phyloP scores from a whole-genome alignment of 768 basidiomycete genomes.

The Termitomyces sp. region DNA sequence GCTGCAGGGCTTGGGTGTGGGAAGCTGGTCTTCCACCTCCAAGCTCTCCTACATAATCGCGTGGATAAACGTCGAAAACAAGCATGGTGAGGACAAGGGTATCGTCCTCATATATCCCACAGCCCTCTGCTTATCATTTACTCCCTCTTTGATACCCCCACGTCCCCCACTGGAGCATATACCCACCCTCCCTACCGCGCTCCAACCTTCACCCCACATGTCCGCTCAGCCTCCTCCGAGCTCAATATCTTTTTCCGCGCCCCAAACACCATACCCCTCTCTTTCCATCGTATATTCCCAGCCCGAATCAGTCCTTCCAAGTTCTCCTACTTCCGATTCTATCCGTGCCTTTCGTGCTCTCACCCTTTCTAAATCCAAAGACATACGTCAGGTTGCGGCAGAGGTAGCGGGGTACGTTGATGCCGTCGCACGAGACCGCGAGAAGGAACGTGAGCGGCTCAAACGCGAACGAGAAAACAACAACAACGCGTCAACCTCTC shows the following conservation, averaged over 20 bases:
- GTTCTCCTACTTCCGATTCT: conserved; percentile 22
- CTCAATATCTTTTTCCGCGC: not conserved
- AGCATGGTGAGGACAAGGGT: conserved; percentile 77
- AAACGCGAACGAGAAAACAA: conserved; percentile 53
- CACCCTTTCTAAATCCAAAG: conserved; percentile 43
- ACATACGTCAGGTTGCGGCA: conserved; percentile 45
- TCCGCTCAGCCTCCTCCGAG: not conserved
- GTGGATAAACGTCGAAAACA: conserved; percentile 72
- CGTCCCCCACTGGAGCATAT: conserved; percentile 44
- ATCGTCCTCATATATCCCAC: conserved; percentile 69
- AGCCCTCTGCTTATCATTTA: conserved; percentile 44
- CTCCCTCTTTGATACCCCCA: conserved; percentile 27
- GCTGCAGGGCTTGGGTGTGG: conserved; percentile 54
- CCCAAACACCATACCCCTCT: not conserved
- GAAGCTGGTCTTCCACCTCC: not conserved
- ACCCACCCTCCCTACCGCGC: conserved; percentile 58
- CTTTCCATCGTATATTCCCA: not conserved
- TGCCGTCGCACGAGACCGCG: conserved; percentile 67
- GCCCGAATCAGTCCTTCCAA: conserved; percentile 24
- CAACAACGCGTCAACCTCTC: conserved; percentile 8
- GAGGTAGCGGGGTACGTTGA: conserved; percentile 73
- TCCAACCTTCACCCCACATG: conserved; percentile 44
- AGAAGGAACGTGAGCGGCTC: conserved; percentile 70
- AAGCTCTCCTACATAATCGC: conserved; percentile 43
- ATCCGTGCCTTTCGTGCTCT: conserved; percentile 43